Conservation (phyloP, 352 stramenopile genomes). For the Pythium periplocum region DNA sequence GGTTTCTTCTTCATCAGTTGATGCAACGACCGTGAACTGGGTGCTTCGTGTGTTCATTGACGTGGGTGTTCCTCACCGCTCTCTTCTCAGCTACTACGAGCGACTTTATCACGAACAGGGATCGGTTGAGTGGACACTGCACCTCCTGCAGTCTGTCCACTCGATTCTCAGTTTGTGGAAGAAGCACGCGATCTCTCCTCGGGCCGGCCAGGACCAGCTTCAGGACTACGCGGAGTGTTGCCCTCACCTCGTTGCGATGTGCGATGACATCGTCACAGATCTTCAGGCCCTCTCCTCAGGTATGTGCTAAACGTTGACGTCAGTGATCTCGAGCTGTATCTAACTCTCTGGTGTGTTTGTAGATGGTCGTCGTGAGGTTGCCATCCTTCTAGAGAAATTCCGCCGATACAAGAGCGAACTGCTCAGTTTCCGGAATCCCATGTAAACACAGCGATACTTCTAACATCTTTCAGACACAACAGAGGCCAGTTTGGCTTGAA, state of each 20-base stretch:
- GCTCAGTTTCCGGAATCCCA: slow-evolving; percentile 61
- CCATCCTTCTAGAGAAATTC: slow-evolving; percentile 64
- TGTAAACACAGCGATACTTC: slow-evolving; percentile 28
- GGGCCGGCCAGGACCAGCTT: slow-evolving; percentile 57
- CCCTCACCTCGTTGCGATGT: slow-evolving; percentile 71
- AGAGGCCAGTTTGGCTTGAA: too few relatives aligned
- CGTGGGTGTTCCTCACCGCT: slow-evolving; percentile 66
- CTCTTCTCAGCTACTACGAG: slow-evolving; percentile 77
- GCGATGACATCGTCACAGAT: slow-evolving; percentile 78
- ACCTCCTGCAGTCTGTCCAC: slow-evolving; percentile 74
- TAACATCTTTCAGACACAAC: too few relatives aligned
- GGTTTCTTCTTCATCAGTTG: slow-evolving; percentile 43
- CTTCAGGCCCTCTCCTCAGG: slow-evolving; percentile 68
- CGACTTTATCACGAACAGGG: slow-evolving; percentile 69
- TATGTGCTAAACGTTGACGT: slow-evolving; percentile 18
- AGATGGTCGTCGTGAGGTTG: slow-evolving; percentile 62
- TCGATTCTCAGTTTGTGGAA: slow-evolving; percentile 78
- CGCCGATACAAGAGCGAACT: slow-evolving; percentile 68
- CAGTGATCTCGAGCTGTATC: too few relatives aligned
- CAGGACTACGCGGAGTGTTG: slow-evolving; percentile 74
- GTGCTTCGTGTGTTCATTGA: slow-evolving; percentile 79
- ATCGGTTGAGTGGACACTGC: slow-evolving; percentile 56
- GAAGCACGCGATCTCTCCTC: slow-evolving; percentile 69
- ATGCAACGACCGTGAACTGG: slow-evolving; percentile 75
- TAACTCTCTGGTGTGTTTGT: slow-evolving; percentile 2